phyloP scores from a whole-genome alignment of 768 basidiomycete genomes.

The Podaxis sp. region DNA sequence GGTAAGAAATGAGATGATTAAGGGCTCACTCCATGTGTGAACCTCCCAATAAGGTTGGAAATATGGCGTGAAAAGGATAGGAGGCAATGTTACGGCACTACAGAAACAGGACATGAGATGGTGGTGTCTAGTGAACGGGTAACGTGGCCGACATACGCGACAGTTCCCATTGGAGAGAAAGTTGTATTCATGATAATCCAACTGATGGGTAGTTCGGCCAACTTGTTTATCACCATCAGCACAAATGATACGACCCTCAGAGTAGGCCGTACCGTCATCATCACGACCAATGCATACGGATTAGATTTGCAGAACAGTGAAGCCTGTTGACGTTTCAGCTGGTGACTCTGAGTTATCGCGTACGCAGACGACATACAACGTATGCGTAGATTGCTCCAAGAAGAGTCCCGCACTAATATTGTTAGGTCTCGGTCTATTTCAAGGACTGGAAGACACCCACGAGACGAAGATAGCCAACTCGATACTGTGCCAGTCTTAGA shows the following conservation, averaged over 20 bases:
- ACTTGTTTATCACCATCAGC: constrained; percentile 19
- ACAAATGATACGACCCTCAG: not conserved
- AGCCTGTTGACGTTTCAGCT: constrained; percentile 21
- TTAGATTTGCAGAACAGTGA: constrained; percentile 35
- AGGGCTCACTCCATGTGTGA: not conserved
- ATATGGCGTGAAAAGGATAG: not conserved
- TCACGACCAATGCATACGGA: constrained; percentile 34
- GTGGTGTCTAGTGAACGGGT: not conserved
- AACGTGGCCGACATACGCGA: constrained; percentile 29
- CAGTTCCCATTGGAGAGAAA: constrained; percentile 36
- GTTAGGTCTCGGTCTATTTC: not conserved
- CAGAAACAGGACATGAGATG: not conserved
- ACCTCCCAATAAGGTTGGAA: not conserved
- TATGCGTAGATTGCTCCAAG: constrained; percentile 28
- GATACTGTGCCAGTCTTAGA: not conserved
- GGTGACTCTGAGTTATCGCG: not conserved
- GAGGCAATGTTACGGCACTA: not conserved
- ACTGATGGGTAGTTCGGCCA: constrained; percentile 39
- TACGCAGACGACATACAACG: constrained; percentile 18
- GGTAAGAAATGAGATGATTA: not conserved
- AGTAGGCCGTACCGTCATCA: constrained; percentile 30
- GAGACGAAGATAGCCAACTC: not conserved
- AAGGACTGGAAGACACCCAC: not conserved
- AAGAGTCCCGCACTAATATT: constrained; percentile 25
- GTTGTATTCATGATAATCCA: constrained; percentile 37